Conservation (phyloP, 371 early-diverging fungal genomes). For the Mucor velutinosus region DNA sequence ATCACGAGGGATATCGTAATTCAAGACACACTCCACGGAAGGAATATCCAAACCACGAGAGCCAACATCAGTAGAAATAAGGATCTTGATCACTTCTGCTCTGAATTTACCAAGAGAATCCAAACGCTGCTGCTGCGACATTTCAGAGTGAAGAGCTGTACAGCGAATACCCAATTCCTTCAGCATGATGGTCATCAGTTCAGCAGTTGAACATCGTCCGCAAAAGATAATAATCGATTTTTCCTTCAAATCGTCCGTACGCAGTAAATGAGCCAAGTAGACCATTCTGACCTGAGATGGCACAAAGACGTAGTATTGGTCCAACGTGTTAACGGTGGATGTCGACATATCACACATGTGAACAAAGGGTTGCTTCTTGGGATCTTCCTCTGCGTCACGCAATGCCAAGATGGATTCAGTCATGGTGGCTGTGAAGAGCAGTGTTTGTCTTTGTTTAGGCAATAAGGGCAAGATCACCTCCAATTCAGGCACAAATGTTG, state of each 20-base stretch:
- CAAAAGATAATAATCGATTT: conserved; percentile 92
- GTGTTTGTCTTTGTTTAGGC: conserved; percentile 86
- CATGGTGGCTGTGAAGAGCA: conserved; percentile 98
- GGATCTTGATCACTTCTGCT: conserved; percentile 76
- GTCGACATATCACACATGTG: conserved; percentile 76
- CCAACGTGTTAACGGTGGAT: conserved; percentile 85
- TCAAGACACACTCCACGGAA: conserved; percentile 91
- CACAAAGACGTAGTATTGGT: conserved; percentile 92
- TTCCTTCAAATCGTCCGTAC: conserved; percentile 67
- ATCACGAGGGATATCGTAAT: conserved; percentile 98
- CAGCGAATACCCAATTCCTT: conserved; percentile 86
- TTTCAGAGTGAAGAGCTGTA: conserved; percentile 91
- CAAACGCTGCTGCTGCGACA: conserved; percentile 92
- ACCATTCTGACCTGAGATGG: conserved; percentile 93
- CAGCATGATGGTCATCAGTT: conserved; percentile 82
- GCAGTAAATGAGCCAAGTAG: conserved; percentile 83
- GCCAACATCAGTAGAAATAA: conserved; percentile 98
- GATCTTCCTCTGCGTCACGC: conserved; percentile 40
- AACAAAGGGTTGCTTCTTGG: conserved; percentile 72
- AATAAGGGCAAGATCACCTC: conserved; percentile 75
- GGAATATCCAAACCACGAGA: conserved; percentile 99
- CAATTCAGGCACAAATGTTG: conserved; percentile 87
- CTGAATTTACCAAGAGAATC: conserved; percentile 93
- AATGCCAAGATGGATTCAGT: conserved; percentile 78
- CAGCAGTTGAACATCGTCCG: conserved; percentile 81